Evolutionary conservation across 1,284 basidiomycete genomes (phyloP).

Genomic region (Phellopilus nigrolimitatus): DNA sequence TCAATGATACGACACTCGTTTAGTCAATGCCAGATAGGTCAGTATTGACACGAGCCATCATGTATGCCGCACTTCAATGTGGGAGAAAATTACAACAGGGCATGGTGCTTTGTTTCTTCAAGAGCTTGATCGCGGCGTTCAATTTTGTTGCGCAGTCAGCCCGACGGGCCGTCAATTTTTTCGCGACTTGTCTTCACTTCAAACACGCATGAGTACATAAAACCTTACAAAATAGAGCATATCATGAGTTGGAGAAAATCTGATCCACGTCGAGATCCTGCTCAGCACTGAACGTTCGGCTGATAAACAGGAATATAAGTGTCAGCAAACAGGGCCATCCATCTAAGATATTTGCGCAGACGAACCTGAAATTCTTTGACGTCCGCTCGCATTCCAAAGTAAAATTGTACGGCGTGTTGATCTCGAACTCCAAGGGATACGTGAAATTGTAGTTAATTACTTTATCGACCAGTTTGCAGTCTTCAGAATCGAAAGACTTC

Average conservation of each 20-base stretch:
- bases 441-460: neutral
- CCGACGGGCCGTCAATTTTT: no score
- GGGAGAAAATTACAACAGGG: no score
- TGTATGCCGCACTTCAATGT: no score
- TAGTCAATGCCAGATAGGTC: no score
- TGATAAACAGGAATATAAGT: neutral
- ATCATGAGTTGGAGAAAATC: neutral
- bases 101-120: no score
- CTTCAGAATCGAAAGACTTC: neutral
- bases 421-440: neutral
- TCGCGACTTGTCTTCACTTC: no score
- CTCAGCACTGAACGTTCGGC: neutral
- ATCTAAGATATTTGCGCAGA: neutral
- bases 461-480: neutral
- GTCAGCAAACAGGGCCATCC: neutral
- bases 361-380: neutral
- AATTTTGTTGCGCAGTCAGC: no score
- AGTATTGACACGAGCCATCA: no score
- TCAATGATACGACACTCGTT: no score
- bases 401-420: slow-evolving; percentile 1
- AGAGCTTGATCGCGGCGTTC: no score
- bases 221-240: neutral
- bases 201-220: no score
- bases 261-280: neutral
- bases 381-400: neutral